Percentiles rank a stretch among this genome's conserved stretches.
Evolutionary conservation across 73 alveolate species (phyloP).

Genomic region (Stentor coeruleus): DNA sequence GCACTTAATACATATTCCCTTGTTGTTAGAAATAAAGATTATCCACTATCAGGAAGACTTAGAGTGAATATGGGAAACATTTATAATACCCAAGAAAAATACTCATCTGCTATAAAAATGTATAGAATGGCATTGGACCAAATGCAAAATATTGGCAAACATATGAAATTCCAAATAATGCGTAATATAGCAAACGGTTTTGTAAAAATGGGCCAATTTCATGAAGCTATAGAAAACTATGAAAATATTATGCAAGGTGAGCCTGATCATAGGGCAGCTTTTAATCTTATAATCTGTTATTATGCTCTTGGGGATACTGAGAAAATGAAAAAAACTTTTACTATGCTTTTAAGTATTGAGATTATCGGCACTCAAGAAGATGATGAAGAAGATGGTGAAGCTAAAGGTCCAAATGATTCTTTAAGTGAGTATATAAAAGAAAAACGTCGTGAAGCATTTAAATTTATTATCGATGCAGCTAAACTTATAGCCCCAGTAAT

Average conservation of each 20-base stretch:
- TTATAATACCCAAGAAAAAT: slow-evolving; percentile 94
- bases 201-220: slow-evolving; percentile 89
- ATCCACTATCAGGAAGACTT: slow-evolving; percentile 58
- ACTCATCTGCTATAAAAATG: slow-evolving; percentile 95
- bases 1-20: slow-evolving; percentile 78
- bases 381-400: slow-evolving; percentile 72
- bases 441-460: slow-evolving; percentile 84
- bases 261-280: slow-evolving; percentile 78
- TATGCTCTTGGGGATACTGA: slow-evolving; percentile 89
- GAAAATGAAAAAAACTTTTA: slow-evolving; percentile 72
- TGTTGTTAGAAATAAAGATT: slow-evolving; percentile 83
- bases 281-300: slow-evolving; percentile 85
- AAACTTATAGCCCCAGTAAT: slow-evolving; percentile 92
- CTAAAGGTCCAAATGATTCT: slow-evolving; percentile 71
- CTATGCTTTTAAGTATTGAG: slow-evolving; percentile 76
- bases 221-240: slow-evolving; percentile 82
- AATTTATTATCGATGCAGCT: slow-evolving; percentile 75
- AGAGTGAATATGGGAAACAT: slow-evolving; percentile 98
- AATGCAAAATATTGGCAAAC: slow-evolving; percentile 92
- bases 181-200: slow-evolving; percentile 96
- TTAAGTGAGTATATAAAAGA: slow-evolving; percentile 89
- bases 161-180: slow-evolving; percentile 94
- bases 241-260: slow-evolving; percentile 73
- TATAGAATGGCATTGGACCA: slow-evolving; percentile 99
- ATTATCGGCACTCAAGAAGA: slow-evolving; percentile 85